Evolutionary conservation across 2,329 filamentous ascomycete genomes (phyloP), one percentile per base, ranked within the genome.

Genomic region (Pseudohalonectria lignicola): DNA sequence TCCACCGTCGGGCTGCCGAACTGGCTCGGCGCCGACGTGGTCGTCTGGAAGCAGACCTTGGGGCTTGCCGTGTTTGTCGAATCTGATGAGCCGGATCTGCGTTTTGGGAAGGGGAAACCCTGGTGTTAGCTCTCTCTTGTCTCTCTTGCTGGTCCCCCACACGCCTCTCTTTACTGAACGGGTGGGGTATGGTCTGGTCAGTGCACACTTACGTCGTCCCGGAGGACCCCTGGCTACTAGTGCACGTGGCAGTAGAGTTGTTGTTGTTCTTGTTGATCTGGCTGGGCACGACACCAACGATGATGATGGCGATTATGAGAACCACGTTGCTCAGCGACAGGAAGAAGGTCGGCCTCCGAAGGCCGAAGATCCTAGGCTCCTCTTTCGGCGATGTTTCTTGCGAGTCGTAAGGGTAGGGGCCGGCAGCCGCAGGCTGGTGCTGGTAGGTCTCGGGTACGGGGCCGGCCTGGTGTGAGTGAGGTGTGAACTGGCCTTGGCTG

Each of bases 31-130:
- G 39, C 29, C 4, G 23, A 16, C 3, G 36, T 39, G 31, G 33
- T 35, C 7, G 32, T 44, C 21, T 31, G 37, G 32, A 45, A 45
- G 19, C 43, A 41, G 7, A 45, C 17, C n/a, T 37, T 37, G 20
- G 35, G 35, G 25, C 16, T 35, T 15, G 21, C 21, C 18, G 8
- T n/a, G n/a, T n/a, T n/a, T n/a, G n/a, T n/a, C n/a, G n/a, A n/a
- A n/a, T n/a, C 23, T 26, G 23, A 7, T 26, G 23, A 26, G 23
- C 17, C 23, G 12, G 25, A 12, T 18, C 28, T 31, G 11, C 25
- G 15, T 25, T 8, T 21, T 37, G 26, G 5, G 12, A 20, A 23
- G 20, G 15, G 23, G 21, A 10, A n/a, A 7, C 15, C 21, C 3
- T 17, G 23, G 12, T 23, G 3, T 15, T 20, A 5, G n/a, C 17